Percentiles rank a stretch among this genome's conserved stretches.
These are phyloP conservation scores for Rhodotorula sp. DNA, from an alignment of 1,284 basidiomycete genomes.

Conservation along the genomic window DNA sequence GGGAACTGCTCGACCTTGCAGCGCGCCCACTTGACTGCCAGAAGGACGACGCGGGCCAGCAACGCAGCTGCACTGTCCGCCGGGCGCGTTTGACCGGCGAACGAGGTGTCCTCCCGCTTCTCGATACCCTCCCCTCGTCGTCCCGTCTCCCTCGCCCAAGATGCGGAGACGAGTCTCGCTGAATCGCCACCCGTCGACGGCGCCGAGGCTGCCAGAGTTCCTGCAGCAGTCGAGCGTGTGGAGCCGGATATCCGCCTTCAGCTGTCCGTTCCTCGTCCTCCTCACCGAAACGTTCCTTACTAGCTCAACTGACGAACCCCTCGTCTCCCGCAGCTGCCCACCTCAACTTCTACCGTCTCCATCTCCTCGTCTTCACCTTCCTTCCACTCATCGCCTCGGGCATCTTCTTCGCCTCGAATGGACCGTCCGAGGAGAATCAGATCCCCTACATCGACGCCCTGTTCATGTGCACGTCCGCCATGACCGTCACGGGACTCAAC, in stretches of 20 bases:
- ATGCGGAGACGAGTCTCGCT: slow-evolving; percentile 13
- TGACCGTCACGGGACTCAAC: slow-evolving; percentile 40
- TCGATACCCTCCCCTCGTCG: neutral
- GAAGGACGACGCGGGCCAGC: too few relatives aligned
- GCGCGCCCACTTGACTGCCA: too few relatives aligned
- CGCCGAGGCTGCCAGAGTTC: slow-evolving; percentile 16
- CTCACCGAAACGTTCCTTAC: too few relatives aligned
- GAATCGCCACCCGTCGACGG: slow-evolving; percentile 26
- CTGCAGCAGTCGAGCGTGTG: slow-evolving; percentile 12
- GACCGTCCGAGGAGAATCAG: slow-evolving; percentile 37
- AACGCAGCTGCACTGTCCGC: too few relatives aligned
- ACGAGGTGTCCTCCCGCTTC: neutral
- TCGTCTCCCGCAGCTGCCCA: slow-evolving; percentile 13
- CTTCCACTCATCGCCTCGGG: slow-evolving; percentile 47
- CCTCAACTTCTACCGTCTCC: slow-evolving; percentile 46
- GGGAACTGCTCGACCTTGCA: too few relatives aligned
- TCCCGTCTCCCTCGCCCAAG: neutral
- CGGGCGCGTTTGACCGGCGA: too few relatives aligned
- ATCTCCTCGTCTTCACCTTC: slow-evolving; percentile 50
- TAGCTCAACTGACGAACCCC: too few relatives aligned
- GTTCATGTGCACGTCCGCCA: slow-evolving; percentile 39
- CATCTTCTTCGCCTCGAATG: slow-evolving; percentile 51
- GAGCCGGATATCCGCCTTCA: slow-evolving; percentile 16
- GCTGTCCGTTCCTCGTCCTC: slow-evolving; percentile 7
- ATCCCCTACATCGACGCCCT: slow-evolving; percentile 50